phyloP scores from a whole-genome alignment of 345 rosid species.

The Litchi chinensis region DNA sequence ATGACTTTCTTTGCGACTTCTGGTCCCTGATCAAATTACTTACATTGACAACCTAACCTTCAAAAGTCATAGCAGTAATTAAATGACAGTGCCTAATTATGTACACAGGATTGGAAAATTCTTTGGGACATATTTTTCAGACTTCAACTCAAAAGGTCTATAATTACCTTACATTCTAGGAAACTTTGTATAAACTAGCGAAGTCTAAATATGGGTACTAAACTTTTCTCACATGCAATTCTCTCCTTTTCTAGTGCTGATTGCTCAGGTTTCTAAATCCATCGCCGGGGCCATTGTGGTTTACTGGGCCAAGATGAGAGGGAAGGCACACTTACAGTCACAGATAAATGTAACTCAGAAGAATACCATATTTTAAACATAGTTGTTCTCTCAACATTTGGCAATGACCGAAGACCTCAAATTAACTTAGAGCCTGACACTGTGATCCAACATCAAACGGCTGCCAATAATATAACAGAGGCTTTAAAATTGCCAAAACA shows the following conservation, averaged over 20 bases:
- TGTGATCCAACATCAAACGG: conserved; percentile 25
- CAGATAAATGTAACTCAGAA: conserved; percentile 12
- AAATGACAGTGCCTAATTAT: too few species aligned
- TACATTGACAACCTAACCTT: too few species aligned
- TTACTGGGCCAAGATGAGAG: conserved; percentile 23
- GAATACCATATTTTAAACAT: conserved; percentile 25
- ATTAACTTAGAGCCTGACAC: conserved; percentile 26
- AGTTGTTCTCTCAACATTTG: conserved; percentile 27
- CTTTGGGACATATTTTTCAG: too few species aligned
- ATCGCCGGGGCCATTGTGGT: conserved; percentile 1
- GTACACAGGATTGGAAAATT: too few species aligned
- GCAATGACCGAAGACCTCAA: conserved; percentile 20
- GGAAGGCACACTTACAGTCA: conserved; percentile 3
- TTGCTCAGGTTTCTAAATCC: conserved; percentile 2
- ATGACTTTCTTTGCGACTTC: too few species aligned
- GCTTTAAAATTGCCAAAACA: conserved; percentile 21
- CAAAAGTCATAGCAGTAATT: too few species aligned
- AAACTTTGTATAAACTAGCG: too few species aligned
- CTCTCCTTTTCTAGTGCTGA: neutral
- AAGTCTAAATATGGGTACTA: neutral
- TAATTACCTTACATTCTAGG: too few species aligned
- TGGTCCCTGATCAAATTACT: too few species aligned
- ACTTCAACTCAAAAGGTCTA: too few species aligned
- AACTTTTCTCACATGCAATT: neutral
- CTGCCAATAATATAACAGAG: neutral